phyloP scores from a whole-genome alignment of 345 rosid genomes.

The Eucalyptus microcorys region DNA sequence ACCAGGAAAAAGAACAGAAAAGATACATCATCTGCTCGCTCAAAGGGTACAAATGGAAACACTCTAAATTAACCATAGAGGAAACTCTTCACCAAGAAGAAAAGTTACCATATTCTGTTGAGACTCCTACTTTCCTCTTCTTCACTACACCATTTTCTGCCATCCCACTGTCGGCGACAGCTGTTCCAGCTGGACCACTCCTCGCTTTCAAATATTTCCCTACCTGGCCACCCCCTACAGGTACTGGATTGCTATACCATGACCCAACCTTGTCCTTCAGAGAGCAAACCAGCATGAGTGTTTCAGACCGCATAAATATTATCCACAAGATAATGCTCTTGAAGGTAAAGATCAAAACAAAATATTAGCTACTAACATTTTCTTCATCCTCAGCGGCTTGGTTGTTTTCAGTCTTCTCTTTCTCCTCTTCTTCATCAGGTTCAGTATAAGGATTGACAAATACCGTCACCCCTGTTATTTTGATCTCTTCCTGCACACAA shows the following conservation, averaged over 20 bases:
- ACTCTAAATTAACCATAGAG: neutral
- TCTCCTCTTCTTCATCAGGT: slow-evolving; percentile 69
- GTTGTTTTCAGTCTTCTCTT: slow-evolving; percentile 52
- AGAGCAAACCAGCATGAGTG: neutral
- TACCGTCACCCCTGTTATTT: slow-evolving; percentile 55
- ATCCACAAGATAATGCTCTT: neutral
- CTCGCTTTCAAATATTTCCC: slow-evolving; percentile 60
- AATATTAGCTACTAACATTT: slow-evolving; percentile 22
- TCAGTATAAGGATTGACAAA: slow-evolving; percentile 86
- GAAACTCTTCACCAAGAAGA: slow-evolving; percentile 51
- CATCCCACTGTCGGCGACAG: neutral
- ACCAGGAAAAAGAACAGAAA: neutral
- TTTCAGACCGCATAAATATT: neutral
- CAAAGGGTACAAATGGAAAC: neutral
- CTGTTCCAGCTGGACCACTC: neutral
- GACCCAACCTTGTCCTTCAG: slow-evolving; percentile 77
- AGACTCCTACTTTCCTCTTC: slow-evolving; percentile 51
- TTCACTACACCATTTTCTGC: slow-evolving; percentile 23
- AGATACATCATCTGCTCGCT: neutral
- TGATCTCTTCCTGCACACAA: slow-evolving; percentile 70
- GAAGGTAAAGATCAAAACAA: neutral
- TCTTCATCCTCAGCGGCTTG: slow-evolving; percentile 47
- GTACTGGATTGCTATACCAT: slow-evolving; percentile 88
- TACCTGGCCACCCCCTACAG: slow-evolving; percentile 39
- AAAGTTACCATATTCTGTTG: slow-evolving; percentile 63